Percentiles rank a stretch among this genome's conserved stretches.
Evolutionary conservation across 495 filamentous ascomycete species (phyloP).

Genomic region (Xylaria telfairii): DNA sequence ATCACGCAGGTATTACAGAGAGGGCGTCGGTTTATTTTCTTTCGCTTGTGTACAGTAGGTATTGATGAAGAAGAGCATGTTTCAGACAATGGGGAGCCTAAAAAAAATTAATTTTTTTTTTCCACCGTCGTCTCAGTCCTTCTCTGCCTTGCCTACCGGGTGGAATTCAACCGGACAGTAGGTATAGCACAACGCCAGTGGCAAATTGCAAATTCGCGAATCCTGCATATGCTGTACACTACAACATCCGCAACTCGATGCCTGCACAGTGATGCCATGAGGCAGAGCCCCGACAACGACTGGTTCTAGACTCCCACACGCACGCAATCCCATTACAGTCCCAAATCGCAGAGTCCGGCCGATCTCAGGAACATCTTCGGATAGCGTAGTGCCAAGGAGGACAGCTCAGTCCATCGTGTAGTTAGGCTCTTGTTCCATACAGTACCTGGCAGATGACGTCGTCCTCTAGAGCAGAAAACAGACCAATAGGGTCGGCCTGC

Average conservation of each 20-base stretch:
- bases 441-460: slow-evolving; percentile 13
- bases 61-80: slow-evolving; percentile 12
- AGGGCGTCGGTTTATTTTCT: slow-evolving; percentile 19
- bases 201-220: slow-evolving; percentile 21
- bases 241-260: slow-evolving; percentile 11
- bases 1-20: neutral
- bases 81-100: slow-evolving; percentile 8
- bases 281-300: neutral
- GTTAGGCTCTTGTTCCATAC: neutral
- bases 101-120: no score
- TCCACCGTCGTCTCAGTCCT: neutral
- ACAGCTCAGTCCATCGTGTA: slow-evolving; percentile 22
- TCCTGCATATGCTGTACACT: slow-evolving; percentile 5
- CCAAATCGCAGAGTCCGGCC: slow-evolving; percentile 3
- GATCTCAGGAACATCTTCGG: slow-evolving; percentile 17
- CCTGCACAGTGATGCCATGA: slow-evolving; percentile 26
- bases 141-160: neutral
- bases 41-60: neutral
- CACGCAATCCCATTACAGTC: neutral
- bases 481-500: neutral
- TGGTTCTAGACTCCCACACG: slow-evolving; percentile 24
- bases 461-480: neutral
- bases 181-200: slow-evolving; percentile 3
- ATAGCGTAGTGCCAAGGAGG: slow-evolving; percentile 18
- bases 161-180: slow-evolving; percentile 21